Evolutionary conservation across 306 rosid species (phyloP).

Genomic region (Prinsepia uniflora): DNA sequence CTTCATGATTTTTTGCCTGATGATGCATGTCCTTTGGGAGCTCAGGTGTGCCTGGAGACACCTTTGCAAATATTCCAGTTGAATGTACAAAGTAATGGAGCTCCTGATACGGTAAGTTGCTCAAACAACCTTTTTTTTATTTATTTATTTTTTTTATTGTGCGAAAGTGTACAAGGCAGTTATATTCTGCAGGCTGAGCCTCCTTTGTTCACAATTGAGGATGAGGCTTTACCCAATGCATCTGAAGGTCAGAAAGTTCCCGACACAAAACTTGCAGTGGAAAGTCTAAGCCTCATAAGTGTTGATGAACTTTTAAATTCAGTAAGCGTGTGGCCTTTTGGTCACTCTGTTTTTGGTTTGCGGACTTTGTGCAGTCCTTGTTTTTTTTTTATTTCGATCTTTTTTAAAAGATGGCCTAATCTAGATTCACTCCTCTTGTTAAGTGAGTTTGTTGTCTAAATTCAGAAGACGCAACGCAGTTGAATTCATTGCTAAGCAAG

Average conservation of each 20-base stretch:
- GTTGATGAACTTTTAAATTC: slow-evolving; percentile 68
- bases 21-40: slow-evolving; percentile 49
- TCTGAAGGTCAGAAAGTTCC: slow-evolving; percentile 39
- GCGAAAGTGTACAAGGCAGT: slow-evolving; percentile 13
- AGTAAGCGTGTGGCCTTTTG: slow-evolving; percentile 33
- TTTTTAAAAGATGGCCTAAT: no score
- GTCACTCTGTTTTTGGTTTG: background rate
- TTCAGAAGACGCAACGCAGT: background rate
- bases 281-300: slow-evolving; percentile 47
- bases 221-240: slow-evolving; percentile 35
- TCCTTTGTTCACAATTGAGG: slow-evolving; percentile 53
- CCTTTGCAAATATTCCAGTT: slow-evolving; percentile 38
- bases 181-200: slow-evolving; percentile 51
- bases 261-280: slow-evolving; percentile 24
- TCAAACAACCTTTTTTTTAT: slow-evolving; percentile 1
- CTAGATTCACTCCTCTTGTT: no score
- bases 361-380: background rate
- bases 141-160: background rate
- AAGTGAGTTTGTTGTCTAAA: no score
- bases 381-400: no score
- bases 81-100: slow-evolving; percentile 37
- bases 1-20: slow-evolving; percentile 55
- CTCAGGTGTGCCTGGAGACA: slow-evolving; percentile 44
- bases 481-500: background rate
- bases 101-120: slow-evolving; percentile 43